These are phyloP conservation scores for Sphagnum fallax DNA, from an alignment of 228 moss, liverwort and hornwort species.

Conservation along the genomic window DNA sequence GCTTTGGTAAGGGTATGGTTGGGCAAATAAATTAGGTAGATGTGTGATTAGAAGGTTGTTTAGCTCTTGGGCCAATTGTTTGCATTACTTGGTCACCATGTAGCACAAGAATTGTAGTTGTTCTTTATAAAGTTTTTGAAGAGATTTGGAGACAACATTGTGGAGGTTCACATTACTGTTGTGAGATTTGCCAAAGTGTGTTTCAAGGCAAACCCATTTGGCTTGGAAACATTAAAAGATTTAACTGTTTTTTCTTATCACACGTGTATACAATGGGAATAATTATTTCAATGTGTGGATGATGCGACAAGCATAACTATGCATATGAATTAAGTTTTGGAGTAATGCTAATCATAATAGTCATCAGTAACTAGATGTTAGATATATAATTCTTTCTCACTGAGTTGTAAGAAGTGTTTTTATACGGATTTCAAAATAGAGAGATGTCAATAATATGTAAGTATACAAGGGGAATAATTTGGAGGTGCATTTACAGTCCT, in stretches of 20 bases:
- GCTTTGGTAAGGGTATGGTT: neutral
- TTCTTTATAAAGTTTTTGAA: constrained; percentile 76
- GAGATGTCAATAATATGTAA: too few species aligned
- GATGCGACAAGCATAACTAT: too few species aligned
- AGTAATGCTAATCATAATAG: too few species aligned
- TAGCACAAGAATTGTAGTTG: constrained; percentile 73
- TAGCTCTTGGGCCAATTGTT: constrained; percentile 75
- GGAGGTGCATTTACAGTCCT: too few species aligned
- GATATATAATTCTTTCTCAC: too few species aligned
- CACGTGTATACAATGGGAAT: too few species aligned
- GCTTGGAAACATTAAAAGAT: constrained; percentile 59
- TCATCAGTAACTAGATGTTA: too few species aligned
- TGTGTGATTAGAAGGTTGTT: constrained; percentile 80
- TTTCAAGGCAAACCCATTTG: constrained; percentile 51
- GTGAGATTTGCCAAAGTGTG: constrained; percentile 68
- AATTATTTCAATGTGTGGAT: too few species aligned
- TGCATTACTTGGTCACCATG: constrained; percentile 67
- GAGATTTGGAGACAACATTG: constrained; percentile 64
- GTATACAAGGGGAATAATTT: too few species aligned
- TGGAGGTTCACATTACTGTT: constrained; percentile 78
- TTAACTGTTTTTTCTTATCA: constrained; percentile 34
- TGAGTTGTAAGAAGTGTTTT: too few species aligned
- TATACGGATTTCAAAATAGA: too few species aligned
- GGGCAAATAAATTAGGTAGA: constrained; percentile 85
- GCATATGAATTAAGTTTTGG: too few species aligned